Conservation (phyloP, 225 moss, liverwort and hornwort genomes). For the Asterella californica region DNA sequence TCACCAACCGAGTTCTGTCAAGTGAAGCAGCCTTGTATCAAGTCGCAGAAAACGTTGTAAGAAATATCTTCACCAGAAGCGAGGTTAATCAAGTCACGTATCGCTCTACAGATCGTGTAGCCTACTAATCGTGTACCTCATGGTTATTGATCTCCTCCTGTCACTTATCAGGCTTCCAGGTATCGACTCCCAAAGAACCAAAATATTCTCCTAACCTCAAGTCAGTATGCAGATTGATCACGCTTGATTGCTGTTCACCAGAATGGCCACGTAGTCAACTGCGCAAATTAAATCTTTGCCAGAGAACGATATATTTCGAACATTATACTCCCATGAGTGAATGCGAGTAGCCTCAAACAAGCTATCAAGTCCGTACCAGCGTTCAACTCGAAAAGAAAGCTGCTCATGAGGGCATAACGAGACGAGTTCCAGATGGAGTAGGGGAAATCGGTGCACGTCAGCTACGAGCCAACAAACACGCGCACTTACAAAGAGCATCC, state of each 20-base stretch:
- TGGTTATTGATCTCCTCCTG: constrained; percentile 46
- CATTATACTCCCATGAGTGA: not conserved
- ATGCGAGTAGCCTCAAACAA: not conserved
- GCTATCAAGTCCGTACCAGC: not conserved
- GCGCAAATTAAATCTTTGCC: not conserved
- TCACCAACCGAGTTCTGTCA: constrained; percentile 11
- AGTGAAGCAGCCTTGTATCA: not conserved
- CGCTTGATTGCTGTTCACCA: constrained; percentile 67
- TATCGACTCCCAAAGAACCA: constrained; percentile 75
- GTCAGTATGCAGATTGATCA: constrained; percentile 75
- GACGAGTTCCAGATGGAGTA: not conserved
- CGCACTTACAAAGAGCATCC: not conserved
- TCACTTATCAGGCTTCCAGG: constrained; percentile 70
- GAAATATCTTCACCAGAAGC: not conserved
- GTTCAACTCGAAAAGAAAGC: not conserved
- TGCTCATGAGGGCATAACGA: not conserved
- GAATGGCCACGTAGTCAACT: not conserved
- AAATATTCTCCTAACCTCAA: constrained; percentile 76
- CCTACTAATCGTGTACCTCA: constrained; percentile 48
- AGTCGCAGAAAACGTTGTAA: not conserved
- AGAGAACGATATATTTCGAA: not conserved
- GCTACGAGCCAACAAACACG: not conserved
- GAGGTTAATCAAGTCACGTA: not conserved
- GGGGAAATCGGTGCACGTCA: not conserved
- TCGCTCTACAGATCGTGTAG: not conserved